Evolutionary conservation across 148 eudicot genomes (phyloP), one percentile per base, ranked within the genome.

Genomic region (Fagopyrum homotropicum): DNA sequence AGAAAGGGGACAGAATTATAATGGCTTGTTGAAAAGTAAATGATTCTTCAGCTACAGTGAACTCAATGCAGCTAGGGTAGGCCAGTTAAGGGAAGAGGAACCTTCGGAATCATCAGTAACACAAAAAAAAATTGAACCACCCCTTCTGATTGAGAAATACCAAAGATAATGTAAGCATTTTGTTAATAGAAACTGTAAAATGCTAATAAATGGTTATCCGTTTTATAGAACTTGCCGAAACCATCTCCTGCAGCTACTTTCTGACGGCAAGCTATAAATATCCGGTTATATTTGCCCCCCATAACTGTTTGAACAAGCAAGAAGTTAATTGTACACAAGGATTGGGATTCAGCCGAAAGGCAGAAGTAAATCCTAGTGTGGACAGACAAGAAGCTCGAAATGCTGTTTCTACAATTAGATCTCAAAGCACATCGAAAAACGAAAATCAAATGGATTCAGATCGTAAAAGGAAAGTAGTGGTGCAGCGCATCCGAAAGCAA

Each of bases 31-130:
- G 11, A 48, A 48, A 48, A 48, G 11, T 7, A 8, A 48, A 19
- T 57, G 10, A 57, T 57, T 57, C 63, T 57, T 57, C 5, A n/a
- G 63, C 63, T 57, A 57, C 63, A 57, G 63, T 57, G 63, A 19
- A 14, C 19, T 52, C 57, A 17, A 19, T 19, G 30, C n/a, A 57
- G 63, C 29, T 19, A 17, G 22, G 30, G 29, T 19, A 35, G 40
- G 40, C 40, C 40, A 35, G 2, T 35, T 35, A 35, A 35, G 40
- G 3, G 40, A 35, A 35, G 40, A 2, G 40, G 40, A 35, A 35
- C 40, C 40, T 35, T 35, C 26, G 22, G 63, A 57, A 57, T 57
- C 63, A 57, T 57, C 30, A 57, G 22, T 26, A 57, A 17, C 30
- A 7, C 22, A 29, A 57, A 19, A 17, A 4, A 35, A 17, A 19